Evolutionary conservation across 148 eudicot species (phyloP).

Genomic region (Polygonum aviculare): DNA sequence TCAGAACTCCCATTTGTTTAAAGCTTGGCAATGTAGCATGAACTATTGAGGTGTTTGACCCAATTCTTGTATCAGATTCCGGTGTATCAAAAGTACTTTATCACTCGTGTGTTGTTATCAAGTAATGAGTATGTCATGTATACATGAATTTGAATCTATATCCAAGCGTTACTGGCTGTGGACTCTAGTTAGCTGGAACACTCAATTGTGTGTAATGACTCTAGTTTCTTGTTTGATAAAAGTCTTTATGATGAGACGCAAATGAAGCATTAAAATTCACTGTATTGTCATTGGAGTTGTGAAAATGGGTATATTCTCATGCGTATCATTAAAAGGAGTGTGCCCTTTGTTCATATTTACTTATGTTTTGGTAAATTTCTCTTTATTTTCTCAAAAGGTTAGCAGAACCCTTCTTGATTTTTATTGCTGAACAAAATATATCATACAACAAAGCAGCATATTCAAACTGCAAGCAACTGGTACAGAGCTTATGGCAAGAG

Average conservation of each 20-base stretch:
- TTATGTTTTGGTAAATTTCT: background rate
- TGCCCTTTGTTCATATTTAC: background rate
- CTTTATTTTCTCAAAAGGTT: background rate
- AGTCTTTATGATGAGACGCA: background rate
- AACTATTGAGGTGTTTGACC: conserved; percentile 2
- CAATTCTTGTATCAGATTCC: background rate
- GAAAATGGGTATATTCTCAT: background rate
- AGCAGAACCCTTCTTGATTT: background rate
- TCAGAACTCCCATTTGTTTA: background rate
- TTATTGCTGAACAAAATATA: background rate
- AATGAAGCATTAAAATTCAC: background rate
- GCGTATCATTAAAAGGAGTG: background rate
- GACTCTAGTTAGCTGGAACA: background rate
- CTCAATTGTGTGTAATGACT: background rate
- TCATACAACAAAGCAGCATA: background rate
- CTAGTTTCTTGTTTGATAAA: background rate
- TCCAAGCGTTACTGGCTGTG: background rate
- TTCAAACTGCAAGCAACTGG: background rate
- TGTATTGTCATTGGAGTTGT: background rate
- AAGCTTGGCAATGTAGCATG: conserved; percentile 1
- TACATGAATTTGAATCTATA: background rate
- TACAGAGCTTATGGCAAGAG: background rate
- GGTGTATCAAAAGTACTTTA: background rate
- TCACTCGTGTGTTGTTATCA: background rate
- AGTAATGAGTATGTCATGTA: background rate